Base-by-base conservation (phyloP, 106 monocot species). In the Posidonia australis region DNA sequence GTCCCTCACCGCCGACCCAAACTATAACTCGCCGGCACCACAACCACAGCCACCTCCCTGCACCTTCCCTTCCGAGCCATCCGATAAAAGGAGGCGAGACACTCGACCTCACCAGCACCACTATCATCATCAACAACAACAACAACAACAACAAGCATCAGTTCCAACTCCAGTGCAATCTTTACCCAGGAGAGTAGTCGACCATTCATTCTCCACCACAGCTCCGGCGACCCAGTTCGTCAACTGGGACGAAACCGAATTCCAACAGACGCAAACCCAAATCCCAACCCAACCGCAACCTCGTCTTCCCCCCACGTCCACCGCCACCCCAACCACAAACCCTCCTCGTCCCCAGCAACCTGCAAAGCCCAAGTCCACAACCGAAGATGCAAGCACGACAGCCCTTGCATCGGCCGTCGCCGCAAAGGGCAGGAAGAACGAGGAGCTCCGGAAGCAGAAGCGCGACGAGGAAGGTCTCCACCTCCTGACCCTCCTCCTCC, bases 381-480 rank as follows among this genome's bases (percentile, higher is more conserved):
- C 65, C 0, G 60, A 78, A 4, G 65, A 69, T 5, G 63, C 74
- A 0, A 67, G 68, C 1, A 42, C 72, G 0, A 19, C 68, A 0
- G 29, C 78, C 0, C 30, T 74, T 0, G 66, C 74, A 3, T 45
- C 63, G 1, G 42, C 69, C 0, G 57, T 74, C 0, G 76, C 79
- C 0, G 74, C 79, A 0, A 68, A 55, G 26, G 62, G 44, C 43
- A 65, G 69, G 53, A 60, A 68, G 25, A 83, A 72, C 32, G 89
- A 94, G 42, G 90, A 86, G 70, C 62, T 84, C 9, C 67, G 77
- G 58, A 79, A 86, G 77, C 77, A 80, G 68, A 77, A 84, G 71
- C 61, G 86, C 9, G 90, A 98, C 63, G 88, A 85, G 63, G 92
- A 92, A 43, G 96, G 96, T 0, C 90, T 98, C 22, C 96, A 85